A percentile compares a stretch with the other conserved stretches of the same genome.
Evolutionary conservation across 805 yeast species (phyloP).

Genomic region (Metschnikowia drakensbergensis): DNA sequence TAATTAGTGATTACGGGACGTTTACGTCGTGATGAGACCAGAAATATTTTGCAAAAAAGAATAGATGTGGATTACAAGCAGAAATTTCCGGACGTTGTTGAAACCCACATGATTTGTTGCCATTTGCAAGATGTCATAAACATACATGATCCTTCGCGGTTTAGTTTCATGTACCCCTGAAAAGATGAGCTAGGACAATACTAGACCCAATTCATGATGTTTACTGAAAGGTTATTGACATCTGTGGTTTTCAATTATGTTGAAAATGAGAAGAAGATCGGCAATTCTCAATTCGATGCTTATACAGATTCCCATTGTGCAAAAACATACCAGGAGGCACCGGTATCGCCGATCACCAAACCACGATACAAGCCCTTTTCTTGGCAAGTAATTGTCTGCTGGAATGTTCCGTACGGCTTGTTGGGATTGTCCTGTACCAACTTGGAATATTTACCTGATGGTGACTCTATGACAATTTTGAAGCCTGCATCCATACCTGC

Average conservation of each 20-base stretch:
- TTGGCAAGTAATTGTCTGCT: constrained; percentile 52
- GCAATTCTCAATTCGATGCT: background rate
- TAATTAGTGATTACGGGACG: too few species aligned
- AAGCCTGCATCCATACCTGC: constrained; percentile 43
- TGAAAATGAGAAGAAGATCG: background rate
- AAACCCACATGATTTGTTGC: too few species aligned
- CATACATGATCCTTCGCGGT: too few species aligned
- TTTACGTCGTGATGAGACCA: too few species aligned
- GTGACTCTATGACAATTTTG: constrained; percentile 73
- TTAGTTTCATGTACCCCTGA: too few species aligned
- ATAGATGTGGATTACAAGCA: too few species aligned
- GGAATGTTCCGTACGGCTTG: constrained; percentile 54
- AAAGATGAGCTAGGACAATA: too few species aligned
- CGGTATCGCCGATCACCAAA: constrained; percentile 71
- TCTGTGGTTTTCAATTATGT: background rate
- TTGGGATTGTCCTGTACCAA: constrained; percentile 48
- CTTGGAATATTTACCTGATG: constrained; percentile 73
- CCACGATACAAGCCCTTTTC: constrained; percentile 85
- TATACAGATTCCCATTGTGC: constrained; percentile 72
- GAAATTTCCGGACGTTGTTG: too few species aligned
- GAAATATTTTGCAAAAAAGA: too few species aligned
- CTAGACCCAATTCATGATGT: too few species aligned
- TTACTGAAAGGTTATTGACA: too few species aligned
- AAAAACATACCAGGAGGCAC: constrained; percentile 79
- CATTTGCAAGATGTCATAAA: too few species aligned